A percentile compares a stretch with the other conserved stretches of the same genome.
phyloP scores from a whole-genome alignment of 768 basidiomycete species.

The Stropharia rugosoannulata region DNA sequence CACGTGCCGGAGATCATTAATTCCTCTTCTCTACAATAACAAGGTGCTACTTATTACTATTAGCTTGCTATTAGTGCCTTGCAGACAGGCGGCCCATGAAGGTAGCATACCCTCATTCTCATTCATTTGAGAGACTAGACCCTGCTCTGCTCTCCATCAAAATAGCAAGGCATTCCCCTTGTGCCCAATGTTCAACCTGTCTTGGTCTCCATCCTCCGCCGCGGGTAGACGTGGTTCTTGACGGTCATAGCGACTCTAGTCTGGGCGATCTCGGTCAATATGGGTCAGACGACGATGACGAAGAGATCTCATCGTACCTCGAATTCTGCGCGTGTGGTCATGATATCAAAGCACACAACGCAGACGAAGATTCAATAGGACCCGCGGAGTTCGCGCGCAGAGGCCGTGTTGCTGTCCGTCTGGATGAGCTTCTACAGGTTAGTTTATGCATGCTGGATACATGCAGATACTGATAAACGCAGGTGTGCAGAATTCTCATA shows the following conservation, averaged over 20 bases:
- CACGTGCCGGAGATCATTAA: slow-evolving; percentile 5
- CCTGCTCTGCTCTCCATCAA: slow-evolving; percentile 61
- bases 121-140: slow-evolving; percentile 46
- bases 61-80: slow-evolving; percentile 7
- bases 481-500: slow-evolving; percentile 8
- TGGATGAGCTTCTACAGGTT: slow-evolving; percentile 84
- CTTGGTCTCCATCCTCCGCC: slow-evolving; percentile 66
- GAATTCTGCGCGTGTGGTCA: slow-evolving; percentile 72
- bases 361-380: slow-evolving; percentile 54
- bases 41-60: background rate
- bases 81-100: slow-evolving; percentile 43
- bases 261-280: slow-evolving; percentile 60
- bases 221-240: slow-evolving; percentile 57
- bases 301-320: slow-evolving; percentile 56
- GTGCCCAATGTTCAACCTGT: slow-evolving; percentile 66
- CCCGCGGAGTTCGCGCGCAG: slow-evolving; percentile 69
- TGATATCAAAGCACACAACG: slow-evolving; percentile 61
- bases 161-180: slow-evolving; percentile 80
- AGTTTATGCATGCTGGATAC: slow-evolving; percentile 21
- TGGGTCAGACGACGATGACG: slow-evolving; percentile 72
- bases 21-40: slow-evolving; percentile 2
- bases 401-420: slow-evolving; percentile 69
- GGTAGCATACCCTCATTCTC: slow-evolving; percentile 65
- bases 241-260: slow-evolving; percentile 48
- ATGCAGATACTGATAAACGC: slow-evolving; percentile 3